phyloP scores from a whole-genome alignment of 164 flowering plant species.

The Litsea cubeba region DNA sequence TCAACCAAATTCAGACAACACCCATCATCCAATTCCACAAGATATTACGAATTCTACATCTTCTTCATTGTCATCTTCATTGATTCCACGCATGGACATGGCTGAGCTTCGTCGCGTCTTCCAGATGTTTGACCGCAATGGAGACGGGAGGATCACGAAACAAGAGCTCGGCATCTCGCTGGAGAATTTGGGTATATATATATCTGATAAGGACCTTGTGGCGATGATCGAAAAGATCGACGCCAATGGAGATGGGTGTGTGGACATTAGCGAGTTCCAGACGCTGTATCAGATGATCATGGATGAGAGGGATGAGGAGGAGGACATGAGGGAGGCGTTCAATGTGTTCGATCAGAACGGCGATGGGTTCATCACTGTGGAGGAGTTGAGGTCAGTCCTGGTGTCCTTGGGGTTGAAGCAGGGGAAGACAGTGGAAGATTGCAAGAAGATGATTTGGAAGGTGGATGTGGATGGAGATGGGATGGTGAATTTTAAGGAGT shows the following conservation, averaged over 20 bases:
- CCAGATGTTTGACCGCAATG: conserved; percentile 66
- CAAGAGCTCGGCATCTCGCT: conserved; percentile 54
- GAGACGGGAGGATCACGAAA: conserved; percentile 68
- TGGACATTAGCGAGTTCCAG: conserved; percentile 61
- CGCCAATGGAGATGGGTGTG: conserved; percentile 60
- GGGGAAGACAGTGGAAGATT: conserved; percentile 58
- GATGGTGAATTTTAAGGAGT: conserved; percentile 57
- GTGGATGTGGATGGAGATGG: conserved; percentile 80
- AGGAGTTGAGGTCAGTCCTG: conserved; percentile 57
- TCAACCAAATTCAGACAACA: neutral
- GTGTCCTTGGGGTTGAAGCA: conserved; percentile 56
- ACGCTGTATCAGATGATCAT: conserved; percentile 46
- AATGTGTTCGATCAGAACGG: conserved; percentile 72
- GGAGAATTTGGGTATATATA: conserved; percentile 52
- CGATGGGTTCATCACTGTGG: conserved; percentile 65
- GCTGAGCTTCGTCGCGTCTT: conserved; percentile 54
- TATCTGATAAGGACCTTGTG: conserved; percentile 44
- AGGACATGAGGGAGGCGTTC: conserved; percentile 71
- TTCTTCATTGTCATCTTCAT: neutral
- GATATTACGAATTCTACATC: neutral
- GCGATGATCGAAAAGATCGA: conserved; percentile 65
- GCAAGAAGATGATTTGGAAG: conserved; percentile 60
- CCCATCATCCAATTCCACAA: neutral
- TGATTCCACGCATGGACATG: conserved; percentile 30
- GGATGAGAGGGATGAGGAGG: conserved; percentile 56